phyloP scores from a whole-genome alignment of 2,329 filamentous ascomycete genomes.

The Stemphylium lycopersici region DNA sequence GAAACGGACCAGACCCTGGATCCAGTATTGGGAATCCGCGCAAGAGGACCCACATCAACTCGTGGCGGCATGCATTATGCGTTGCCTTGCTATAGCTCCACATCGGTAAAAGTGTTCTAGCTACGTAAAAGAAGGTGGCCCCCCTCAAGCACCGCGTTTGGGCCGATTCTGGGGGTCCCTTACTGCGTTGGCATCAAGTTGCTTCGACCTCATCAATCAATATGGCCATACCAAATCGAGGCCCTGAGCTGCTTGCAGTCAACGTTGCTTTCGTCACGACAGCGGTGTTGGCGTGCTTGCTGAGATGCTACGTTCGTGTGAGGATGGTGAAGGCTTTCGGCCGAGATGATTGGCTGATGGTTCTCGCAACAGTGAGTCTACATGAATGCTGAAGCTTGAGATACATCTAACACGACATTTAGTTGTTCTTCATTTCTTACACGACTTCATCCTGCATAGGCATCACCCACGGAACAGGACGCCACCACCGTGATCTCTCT shows the following conservation, averaged over 20 bases:
- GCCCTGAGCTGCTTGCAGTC: constrained; percentile 40
- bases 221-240: constrained; percentile 42
- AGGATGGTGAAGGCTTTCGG: constrained; percentile 46
- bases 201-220: constrained; percentile 10
- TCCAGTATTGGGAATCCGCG: constrained; percentile 17
- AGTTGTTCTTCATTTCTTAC: constrained; percentile 37
- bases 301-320: constrained; percentile 41
- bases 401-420: constrained; percentile 4
- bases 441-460: constrained; percentile 34
- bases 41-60: constrained; percentile 28
- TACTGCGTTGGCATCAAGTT: constrained; percentile 5
- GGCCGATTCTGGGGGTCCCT: constrained; percentile 11
- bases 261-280: constrained; percentile 36
- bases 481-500: constrained; percentile 34
- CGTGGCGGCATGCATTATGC: constrained; percentile 24
- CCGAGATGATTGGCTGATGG: constrained; percentile 46
- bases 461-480: constrained; percentile 39
- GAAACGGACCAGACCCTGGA: constrained; percentile 28
- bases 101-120: constrained; percentile 1
- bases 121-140: constrained; percentile 23
- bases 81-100: constrained; percentile 22
- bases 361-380: constrained; percentile 36
- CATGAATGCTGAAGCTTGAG: neutral
- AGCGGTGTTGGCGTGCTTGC: constrained; percentile 31
- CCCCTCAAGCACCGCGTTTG: constrained; percentile 8